phyloP scores from a whole-genome alignment of 2,329 filamentous ascomycete genomes.

The Nemania diffusa region DNA sequence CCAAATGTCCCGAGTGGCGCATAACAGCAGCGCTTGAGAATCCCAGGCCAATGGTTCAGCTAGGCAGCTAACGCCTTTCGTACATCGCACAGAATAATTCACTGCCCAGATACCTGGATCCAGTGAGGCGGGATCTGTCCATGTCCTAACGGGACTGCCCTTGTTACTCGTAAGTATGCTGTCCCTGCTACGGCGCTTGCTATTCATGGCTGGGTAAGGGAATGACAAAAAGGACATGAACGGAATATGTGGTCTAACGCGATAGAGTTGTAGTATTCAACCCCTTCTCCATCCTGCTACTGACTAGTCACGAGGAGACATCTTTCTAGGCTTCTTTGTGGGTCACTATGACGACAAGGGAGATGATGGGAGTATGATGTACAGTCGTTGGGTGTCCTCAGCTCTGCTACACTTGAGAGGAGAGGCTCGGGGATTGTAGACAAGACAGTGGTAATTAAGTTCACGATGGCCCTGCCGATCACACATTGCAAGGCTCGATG shows the following conservation, averaged over 20 bases:
- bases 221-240: slow-evolving; percentile 38
- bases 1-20: slow-evolving; percentile 40
- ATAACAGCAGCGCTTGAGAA: slow-evolving; percentile 39
- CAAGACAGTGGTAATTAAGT: slow-evolving; percentile 12
- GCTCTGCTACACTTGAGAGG: slow-evolving; percentile 6
- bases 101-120: slow-evolving; percentile 38
- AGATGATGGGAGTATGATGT: slow-evolving; percentile 24
- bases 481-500: slow-evolving; percentile 16
- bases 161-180: slow-evolving; percentile 33
- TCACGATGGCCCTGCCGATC: background rate
- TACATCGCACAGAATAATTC: slow-evolving; percentile 37
- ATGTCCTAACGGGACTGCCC: slow-evolving; percentile 34
- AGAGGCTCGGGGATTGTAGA: background rate
- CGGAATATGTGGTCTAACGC: slow-evolving; percentile 38
- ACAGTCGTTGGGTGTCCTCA: slow-evolving; percentile 17
- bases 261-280: slow-evolving; percentile 38
- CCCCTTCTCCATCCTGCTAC: slow-evolving; percentile 38
- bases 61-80: slow-evolving; percentile 37
- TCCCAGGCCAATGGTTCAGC: slow-evolving; percentile 44
- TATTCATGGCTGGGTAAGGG: slow-evolving; percentile 12
- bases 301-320: slow-evolving; percentile 40
- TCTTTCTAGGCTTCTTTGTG: slow-evolving; percentile 36
- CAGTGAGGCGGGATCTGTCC: slow-evolving; percentile 34
- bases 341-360: slow-evolving; percentile 41
- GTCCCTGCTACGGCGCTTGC: slow-evolving; percentile 32